Percentiles rank a stretch among this genome's conserved stretches.
These are phyloP conservation scores for Handroanthus guayacan DNA, from an alignment of 257 asterid genomes.

Conservation along the genomic window DNA sequence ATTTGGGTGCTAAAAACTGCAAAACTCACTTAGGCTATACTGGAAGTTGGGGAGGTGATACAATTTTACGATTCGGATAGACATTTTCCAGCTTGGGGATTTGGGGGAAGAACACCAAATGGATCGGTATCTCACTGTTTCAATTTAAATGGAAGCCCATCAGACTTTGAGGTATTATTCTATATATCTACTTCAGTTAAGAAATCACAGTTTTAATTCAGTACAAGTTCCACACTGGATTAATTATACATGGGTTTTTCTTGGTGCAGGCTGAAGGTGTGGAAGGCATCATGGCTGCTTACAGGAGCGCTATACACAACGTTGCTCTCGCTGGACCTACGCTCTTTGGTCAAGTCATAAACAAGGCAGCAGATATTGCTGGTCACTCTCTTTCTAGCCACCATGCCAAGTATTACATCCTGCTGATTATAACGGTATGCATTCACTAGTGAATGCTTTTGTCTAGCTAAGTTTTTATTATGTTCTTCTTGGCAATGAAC, in stretches of 20 bases:
- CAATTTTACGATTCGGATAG: conserved; percentile 87
- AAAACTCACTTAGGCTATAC: conserved; percentile 64
- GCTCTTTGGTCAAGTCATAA: conserved; percentile 76
- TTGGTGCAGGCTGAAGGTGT: conserved; percentile 69
- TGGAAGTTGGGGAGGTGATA: conserved; percentile 83
- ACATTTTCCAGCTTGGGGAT: conserved; percentile 87
- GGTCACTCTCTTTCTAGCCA: conserved; percentile 52
- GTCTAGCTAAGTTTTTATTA: conserved; percentile 8
- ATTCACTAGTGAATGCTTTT: not conserved
- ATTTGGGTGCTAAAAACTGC: not conserved
- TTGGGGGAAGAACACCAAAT: conserved; percentile 61
- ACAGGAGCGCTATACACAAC: conserved; percentile 66
- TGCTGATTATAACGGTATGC: conserved; percentile 74
- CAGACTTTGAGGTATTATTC: conserved; percentile 58
- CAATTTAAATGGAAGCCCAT: conserved; percentile 68
- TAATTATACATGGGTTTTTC: not conserved
- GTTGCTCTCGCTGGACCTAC: conserved; percentile 79
- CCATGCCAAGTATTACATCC: conserved; percentile 66
- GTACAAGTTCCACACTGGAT: not conserved
- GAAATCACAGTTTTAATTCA: not conserved
- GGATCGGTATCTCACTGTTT: conserved; percentile 76
- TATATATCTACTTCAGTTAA: not conserved
- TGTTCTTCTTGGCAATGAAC: not conserved
- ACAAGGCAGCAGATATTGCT: conserved; percentile 78
- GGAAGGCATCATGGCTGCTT: conserved; percentile 81